phyloP scores from a whole-genome alignment of 768 basidiomycete species.

The Macrolepiota albuminosa region DNA sequence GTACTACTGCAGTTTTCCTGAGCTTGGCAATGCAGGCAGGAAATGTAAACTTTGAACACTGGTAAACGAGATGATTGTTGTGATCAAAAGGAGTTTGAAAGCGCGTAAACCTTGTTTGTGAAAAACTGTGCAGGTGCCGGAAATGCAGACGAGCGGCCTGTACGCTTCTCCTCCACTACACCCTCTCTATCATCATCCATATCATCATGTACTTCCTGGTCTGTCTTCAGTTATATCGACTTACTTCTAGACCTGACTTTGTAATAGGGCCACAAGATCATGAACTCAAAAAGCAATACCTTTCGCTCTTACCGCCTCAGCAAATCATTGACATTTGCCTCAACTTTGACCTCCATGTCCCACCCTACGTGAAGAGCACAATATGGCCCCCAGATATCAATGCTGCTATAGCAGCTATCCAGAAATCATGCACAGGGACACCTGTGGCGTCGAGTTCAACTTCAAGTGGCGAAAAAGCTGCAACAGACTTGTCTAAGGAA shows the following conservation, averaged over 20 bases:
- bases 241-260: conserved; percentile 13
- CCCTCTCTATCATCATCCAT: conserved; percentile 31
- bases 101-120: conserved; percentile 48
- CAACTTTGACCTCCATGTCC: conserved; percentile 63
- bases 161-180: conserved; percentile 30
- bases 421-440: conserved; percentile 22
- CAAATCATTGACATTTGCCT: conserved; percentile 82
- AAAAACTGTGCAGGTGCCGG: conserved; percentile 71
- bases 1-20: not conserved
- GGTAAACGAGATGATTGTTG: not conserved
- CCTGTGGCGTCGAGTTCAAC: conserved; percentile 15
- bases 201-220: conserved; percentile 29
- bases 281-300: conserved; percentile 68
- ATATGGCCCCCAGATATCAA: conserved; percentile 73
- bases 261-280: conserved; percentile 39
- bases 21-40: no score
- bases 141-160: conserved; percentile 49
- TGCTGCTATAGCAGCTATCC: conserved; percentile 54
- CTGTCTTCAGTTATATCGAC: conserved; percentile 16
- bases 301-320: conserved; percentile 57
- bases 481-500: conserved; percentile 17
- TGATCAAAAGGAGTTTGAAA: conserved; percentile 6
- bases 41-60: not conserved
- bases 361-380: conserved; percentile 56
- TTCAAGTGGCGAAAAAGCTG: not conserved